Base-by-base conservation (phyloP, 1,139 yeast species). In the Yamadazyma atmosphaerica region DNA sequence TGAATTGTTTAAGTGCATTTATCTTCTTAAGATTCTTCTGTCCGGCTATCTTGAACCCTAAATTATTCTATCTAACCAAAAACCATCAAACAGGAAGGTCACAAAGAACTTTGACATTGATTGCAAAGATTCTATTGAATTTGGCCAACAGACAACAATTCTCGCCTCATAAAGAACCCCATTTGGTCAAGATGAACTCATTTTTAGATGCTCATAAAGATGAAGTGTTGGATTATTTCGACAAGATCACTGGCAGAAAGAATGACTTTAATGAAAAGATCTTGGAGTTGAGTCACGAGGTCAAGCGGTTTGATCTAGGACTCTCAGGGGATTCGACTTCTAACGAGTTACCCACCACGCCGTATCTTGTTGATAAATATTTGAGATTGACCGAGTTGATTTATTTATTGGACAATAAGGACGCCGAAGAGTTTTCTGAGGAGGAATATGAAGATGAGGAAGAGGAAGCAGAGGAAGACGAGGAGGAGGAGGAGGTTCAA, bases 31-130 rank as follows among this genome's bases (percentile, higher is more conserved):
- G 98, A 44, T 89, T 87, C 56, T 81, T 88, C 50, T 90, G 96
- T 54, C 98, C 98, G 0, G 96, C 96, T 0, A 77, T 92, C 31
- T 65, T 92, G 52, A 89, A 88, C 52, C 98, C 98, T 0, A 88
- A 88, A 52, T 61, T 88, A 34, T 89, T 88, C 56, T 81, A 83
- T 45, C 68, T 92, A 36, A 78, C 88, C 1, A 75, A 78, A 41
- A 72, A 76, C 34, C 92, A 86, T 52, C 88, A 88, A 42, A 72
- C 81, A 9, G 87, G 89, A 1, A 69, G 70, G 14, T 72, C 82
- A 1, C 92, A 88, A 51, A 71, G 95, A 41, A 84, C 96, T 0
- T 63, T 90, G 38, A 87, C 96, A 0, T 62, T 89, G 32, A 68
- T 89, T 12, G 88, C 97, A n/a, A 92, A 92, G 55, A 73, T 87